These are phyloP conservation scores for Tulasnella sp. DNA, from an alignment of 768 basidiomycete genomes.

Conservation along the genomic window DNA sequence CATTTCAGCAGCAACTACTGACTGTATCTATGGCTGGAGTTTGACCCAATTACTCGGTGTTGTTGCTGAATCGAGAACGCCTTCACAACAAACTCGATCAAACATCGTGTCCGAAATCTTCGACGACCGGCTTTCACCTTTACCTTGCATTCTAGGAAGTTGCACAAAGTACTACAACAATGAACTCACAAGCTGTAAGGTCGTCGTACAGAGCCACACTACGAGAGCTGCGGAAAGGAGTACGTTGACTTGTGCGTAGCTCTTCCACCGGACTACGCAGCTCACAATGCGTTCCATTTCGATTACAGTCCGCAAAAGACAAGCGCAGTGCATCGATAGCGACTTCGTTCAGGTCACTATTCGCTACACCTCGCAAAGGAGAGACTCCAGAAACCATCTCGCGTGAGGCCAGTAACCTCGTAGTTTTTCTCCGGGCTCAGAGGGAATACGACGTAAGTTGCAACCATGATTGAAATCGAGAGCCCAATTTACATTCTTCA, in stretches of 20 bases:
- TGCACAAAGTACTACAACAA: background rate
- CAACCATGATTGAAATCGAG: background rate
- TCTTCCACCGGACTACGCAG: background rate
- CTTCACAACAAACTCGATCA: background rate
- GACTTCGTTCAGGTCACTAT: background rate
- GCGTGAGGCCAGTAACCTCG: background rate
- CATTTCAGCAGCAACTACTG: background rate
- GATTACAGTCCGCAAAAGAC: background rate
- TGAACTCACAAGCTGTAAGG: slow-evolving; percentile 5
- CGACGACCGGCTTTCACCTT: background rate
- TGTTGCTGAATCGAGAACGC: background rate
- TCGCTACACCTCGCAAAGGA: background rate
- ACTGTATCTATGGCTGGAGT: background rate
- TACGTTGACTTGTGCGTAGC: background rate
- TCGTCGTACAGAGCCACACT: background rate
- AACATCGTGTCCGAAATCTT: background rate
- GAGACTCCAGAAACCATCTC: background rate
- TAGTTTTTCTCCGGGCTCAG: slow-evolving; percentile 17
- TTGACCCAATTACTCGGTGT: background rate
- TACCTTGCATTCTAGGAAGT: background rate
- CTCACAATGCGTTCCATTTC: background rate
- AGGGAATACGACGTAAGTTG: slow-evolving; percentile 8
- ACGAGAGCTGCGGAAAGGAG: background rate
- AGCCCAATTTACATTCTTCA: background rate
- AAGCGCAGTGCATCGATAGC: background rate